Evolutionary conservation across 441 rosid species (phyloP), one percentile per base, ranked within the genome.

Genomic region (Brassica hybrid): DNA sequence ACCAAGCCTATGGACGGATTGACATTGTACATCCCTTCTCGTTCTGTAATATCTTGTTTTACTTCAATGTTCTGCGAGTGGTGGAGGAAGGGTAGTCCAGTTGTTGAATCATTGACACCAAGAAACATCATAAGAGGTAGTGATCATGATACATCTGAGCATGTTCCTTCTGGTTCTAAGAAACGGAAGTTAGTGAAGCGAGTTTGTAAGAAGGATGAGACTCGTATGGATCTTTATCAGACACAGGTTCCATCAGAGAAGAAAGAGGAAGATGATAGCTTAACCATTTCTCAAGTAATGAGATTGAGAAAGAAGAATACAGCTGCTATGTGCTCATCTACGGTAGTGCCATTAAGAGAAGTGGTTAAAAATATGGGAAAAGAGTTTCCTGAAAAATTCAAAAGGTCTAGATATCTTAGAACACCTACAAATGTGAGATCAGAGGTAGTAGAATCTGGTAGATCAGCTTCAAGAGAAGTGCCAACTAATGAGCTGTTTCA

Each of bases 21-120:
- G 18, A 65, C 50, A 54, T 36, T 88, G 30, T 87, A 73, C 75
- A 57, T 88, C 23, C 89, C 93, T 63, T 56, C 86, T 0, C 52
- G 85, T 59, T 68, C 65, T 14, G 77, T 48, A 30, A 0, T 30
- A 30, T 30, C 34, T 30, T 30, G 1, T 30, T 30, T 30, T 30
- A 30, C 34, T 30, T 30, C 34, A 30, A 7, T 30, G 34, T 30
- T 5, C 7, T 30, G 34, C 6, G 34, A 6, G 34, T 30, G 34
- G 34, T 30, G 34, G 34, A 30, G 34, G 34, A 30, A 30, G 34
- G 34, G 34, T 30, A 30, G 6, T 6, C 34, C 7, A 30, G 34
- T 7, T 30, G 34, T 30, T 30, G 34, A 30, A 30, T 30, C 34
- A 30, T 30, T 30, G 6, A 7, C n/a, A n/a, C n/a, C n/a, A n/a